phyloP scores from a whole-genome alignment of 2,329 filamentous ascomycete genomes.

The Ramularia collo-cygni region DNA sequence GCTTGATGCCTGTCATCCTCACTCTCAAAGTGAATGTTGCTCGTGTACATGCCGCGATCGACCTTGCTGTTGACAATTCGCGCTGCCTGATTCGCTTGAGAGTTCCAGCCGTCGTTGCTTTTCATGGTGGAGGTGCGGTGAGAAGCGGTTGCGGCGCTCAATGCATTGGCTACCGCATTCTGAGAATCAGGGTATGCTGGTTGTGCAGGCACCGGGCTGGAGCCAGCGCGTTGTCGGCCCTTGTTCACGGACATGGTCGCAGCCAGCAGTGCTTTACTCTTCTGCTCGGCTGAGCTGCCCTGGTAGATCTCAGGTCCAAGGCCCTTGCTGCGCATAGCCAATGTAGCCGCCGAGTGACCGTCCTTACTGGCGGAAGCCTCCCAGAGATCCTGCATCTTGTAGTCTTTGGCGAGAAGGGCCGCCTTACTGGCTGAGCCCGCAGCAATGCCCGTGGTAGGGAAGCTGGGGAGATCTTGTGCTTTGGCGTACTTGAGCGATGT shows the following conservation, averaged over 20 bases:
- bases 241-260: conserved; percentile 67
- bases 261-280: conserved; percentile 62
- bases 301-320: conserved; percentile 41
- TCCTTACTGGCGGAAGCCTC: conserved; percentile 42
- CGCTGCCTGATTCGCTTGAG: conserved; percentile 53
- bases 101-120: conserved; percentile 34
- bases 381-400: conserved; percentile 53
- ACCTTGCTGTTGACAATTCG: conserved; percentile 60
- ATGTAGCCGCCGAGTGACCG: conserved; percentile 63
- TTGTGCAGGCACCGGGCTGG: conserved; percentile 43
- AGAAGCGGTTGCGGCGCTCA: conserved; percentile 66
- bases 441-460: conserved; percentile 65
- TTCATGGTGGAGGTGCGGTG: conserved; percentile 45
- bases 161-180: conserved; percentile 59
- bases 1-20: conserved; percentile 69
- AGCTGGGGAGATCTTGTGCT: conserved; percentile 67
- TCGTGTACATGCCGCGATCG: conserved; percentile 70
- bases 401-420: conserved; percentile 53
- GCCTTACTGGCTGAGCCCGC: conserved; percentile 56
- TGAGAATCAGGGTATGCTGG: conserved; percentile 49
- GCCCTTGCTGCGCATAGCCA: conserved; percentile 54
- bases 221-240: conserved; percentile 58
- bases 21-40: conserved; percentile 52
- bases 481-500: conserved; percentile 64
- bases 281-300: conserved; percentile 45